Base-by-base conservation (phyloP, 805 yeast species). In the Groenewaldozyma salmanticensis region DNA sequence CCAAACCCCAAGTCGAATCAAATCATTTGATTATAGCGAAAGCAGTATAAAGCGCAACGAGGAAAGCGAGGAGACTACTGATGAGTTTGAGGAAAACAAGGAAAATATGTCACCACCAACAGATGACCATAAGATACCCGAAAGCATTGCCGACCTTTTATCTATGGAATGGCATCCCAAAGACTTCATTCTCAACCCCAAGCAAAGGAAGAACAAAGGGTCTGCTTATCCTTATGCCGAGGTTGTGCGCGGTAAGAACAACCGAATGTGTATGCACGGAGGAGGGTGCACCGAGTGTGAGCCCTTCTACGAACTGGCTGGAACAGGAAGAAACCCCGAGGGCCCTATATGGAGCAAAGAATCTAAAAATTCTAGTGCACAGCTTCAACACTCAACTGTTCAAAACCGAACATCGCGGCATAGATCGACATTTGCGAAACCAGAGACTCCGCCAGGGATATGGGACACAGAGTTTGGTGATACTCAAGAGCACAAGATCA, bases 401-500 rank as follows among this genome's bases (percentile, higher is more conserved):
- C 31, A 6, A 39, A 49, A 42, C 22, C 37, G 37, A 11, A 46
- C 42, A 16, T 49, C 57, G 3, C 44, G 55, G 3, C 58, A 59
- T 33, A 40, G 52, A 6, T 55, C 60, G 36, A 31, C 54, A 19
- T 59, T 63, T 51, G 53, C 50, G 4, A 55, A 69, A 33, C 66
- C 67, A 0, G 62, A 63, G 3, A 64, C 74, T 1, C 82, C 81
- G 1, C 77, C 77, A 0, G 81, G 81, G 1, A 75, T 69, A 56
- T 77, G 74, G 47, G 57, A 75, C 31, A 62, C 76, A 19, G 82
- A 75, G 39, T 76, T 79, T 47, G 81, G 83, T 0, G 61, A 59
- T 4, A 72, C 81, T 0, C 81, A 74, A 45, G 75, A 77, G 48
- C 65, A 64, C 47, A 44, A 44, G 15, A 57, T 59, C 40, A 57